Evolutionary conservation across 805 yeast genomes (phyloP).

Genomic region (Nakazawaea ambrosiae): DNA sequence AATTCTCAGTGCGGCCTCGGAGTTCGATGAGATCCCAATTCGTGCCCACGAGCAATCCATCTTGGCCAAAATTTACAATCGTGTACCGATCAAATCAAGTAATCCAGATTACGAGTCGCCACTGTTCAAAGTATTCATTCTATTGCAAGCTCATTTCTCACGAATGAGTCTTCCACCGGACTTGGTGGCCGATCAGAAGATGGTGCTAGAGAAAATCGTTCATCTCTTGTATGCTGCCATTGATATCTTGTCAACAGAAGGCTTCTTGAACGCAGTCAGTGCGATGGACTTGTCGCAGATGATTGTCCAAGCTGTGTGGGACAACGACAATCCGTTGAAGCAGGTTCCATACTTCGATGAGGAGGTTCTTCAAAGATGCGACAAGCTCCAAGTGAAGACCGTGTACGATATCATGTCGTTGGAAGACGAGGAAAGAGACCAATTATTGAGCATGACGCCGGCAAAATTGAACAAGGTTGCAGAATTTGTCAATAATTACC

Average conservation of each 20-base stretch:
- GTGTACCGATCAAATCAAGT: conserved; percentile 54
- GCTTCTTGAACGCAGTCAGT: conserved; percentile 65
- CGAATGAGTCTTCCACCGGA: conserved; percentile 59
- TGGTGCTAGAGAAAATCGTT: conserved; percentile 42
- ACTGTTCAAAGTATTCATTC: conserved; percentile 60
- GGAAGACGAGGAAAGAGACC: conserved; percentile 57
- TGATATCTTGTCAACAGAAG: conserved; percentile 76
- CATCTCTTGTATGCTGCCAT: conserved; percentile 58
- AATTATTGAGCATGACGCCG: conserved; percentile 45
- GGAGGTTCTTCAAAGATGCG: conserved; percentile 47
- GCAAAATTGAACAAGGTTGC: conserved; percentile 61
- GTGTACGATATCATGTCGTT: conserved; percentile 75
- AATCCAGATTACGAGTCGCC: conserved; percentile 38
- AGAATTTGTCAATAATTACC: conserved; percentile 82
- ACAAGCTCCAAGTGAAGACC: conserved; percentile 48
- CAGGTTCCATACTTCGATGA: conserved; percentile 71
- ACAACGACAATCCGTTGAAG: conserved; percentile 63
- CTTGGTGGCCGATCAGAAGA: conserved; percentile 46
- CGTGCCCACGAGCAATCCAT: conserved; percentile 50
- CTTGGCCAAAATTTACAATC: conserved; percentile 44
- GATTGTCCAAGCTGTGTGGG: conserved; percentile 85
- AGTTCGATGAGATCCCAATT: conserved; percentile 60
- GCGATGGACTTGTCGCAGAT: conserved; percentile 88
- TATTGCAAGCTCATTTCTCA: conserved; percentile 78
- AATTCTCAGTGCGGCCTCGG: conserved; percentile 58